Base-by-base conservation (phyloP, 139 green algal genomes). In the Volvox reticuliferus region DNA sequence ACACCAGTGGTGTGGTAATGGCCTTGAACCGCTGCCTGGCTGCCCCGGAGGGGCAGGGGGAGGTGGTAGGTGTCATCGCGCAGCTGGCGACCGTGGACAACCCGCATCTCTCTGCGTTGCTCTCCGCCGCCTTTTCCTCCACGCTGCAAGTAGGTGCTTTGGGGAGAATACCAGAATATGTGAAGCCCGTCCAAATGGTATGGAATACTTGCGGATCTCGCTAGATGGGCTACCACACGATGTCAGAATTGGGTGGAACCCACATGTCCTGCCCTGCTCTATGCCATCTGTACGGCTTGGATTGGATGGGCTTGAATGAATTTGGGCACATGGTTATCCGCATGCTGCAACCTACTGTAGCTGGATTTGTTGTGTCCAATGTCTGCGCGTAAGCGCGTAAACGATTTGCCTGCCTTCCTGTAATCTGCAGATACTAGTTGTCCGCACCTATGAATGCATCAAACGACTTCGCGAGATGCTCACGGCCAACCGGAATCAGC, bases 61-160 rank as follows among this genome's bases (percentile, higher is more conserved):
- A 93, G n/a, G 78, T 97, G 69, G 92, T 98, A 93, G 93, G 96
- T 44, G 95, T 96, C 69, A 76, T 97, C 30, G 96, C 95, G 12
- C 93, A 96, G 88, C 92, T 97, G 79, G 94, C 79, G 30, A 96
- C 95, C 20, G 93, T 97, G 16, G 91, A 95, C 14, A 93, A 97
- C 89, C 71, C 78, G 26, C 68, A 37, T 18, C 89, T 97, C 71
- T 80, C 92, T 1, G 77, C 61, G 1, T 79, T 97, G 62, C 69
- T 96, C 78, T 88, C 94, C 0, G 83, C 93, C 3, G 91, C 88
- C 32, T 94, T 87, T 71, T 30, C 33, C 22, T 65, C 37, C 36
- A 69, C 88, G 6, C 55, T 95, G 78, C 91, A 93, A 91, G 92
- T 93, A 50, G 13, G 87, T 21, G 76, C 65, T 28, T 24, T 12